These are phyloP conservation scores for Nannochloropsis oceanica DNA, from an alignment of 108 stramenopile genomes.

Conservation along the genomic window DNA sequence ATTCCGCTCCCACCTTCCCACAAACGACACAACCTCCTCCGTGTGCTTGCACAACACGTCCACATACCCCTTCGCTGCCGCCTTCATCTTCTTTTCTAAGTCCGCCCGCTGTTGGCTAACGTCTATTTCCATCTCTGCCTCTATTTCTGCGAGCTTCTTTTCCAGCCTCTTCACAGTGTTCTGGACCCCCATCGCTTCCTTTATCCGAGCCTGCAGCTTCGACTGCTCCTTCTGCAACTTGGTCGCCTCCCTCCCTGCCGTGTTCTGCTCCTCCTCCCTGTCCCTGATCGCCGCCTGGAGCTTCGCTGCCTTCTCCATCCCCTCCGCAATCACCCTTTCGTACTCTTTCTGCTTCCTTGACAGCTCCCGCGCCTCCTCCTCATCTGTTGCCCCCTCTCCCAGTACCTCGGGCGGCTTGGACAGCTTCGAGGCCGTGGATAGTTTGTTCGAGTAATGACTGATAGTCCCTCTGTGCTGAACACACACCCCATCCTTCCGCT, in stretches of 20 bases:
- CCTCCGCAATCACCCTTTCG: constrained; percentile 23
- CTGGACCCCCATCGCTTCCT: neutral
- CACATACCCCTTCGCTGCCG: neutral
- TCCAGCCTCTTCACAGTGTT: neutral
- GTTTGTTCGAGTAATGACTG: constrained; percentile 5
- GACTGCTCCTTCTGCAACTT: neutral
- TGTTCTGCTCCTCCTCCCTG: constrained; percentile 7
- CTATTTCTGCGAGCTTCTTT: neutral
- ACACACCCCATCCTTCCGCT: neutral
- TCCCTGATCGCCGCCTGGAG: constrained; percentile 37
- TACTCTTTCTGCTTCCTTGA: constrained; percentile 32
- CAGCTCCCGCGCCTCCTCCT: neutral
- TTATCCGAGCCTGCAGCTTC: neutral
- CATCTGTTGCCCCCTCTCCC: neutral
- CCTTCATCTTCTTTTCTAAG: neutral
- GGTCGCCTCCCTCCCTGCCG: neutral
- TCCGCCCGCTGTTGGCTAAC: neutral
- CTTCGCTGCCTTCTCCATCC: constrained; percentile 17
- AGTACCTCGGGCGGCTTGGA: neutral
- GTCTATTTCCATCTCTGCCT: neutral
- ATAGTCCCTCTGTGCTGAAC: neutral
- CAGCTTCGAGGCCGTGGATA: neutral
- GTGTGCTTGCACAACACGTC: neutral
- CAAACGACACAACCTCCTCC: neutral
- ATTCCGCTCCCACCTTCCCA: neutral